A percentile compares a stretch with the other conserved stretches of the same genome.
Conservation (phyloP, 2,329 filamentous ascomycete species). For the Bipolaris bicolor region DNA sequence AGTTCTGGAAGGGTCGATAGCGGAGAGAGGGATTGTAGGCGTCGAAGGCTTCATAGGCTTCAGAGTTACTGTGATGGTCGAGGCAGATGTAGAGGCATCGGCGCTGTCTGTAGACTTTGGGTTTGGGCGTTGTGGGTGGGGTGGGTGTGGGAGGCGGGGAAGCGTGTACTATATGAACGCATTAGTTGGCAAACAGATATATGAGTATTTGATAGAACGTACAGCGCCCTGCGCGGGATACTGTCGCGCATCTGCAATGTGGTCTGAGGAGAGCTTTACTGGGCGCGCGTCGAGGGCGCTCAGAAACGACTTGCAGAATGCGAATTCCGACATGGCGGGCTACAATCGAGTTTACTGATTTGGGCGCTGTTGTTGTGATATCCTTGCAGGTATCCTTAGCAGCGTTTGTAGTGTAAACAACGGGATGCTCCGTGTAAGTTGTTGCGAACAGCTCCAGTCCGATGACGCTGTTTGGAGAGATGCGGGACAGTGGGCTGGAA, state of each 20-base stretch:
- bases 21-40: conserved; percentile 69
- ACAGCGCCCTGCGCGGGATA: conserved; percentile 81
- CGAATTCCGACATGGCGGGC: conserved; percentile 64
- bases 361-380: too few relatives aligned
- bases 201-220: conserved; percentile 49
- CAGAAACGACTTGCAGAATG: conserved; percentile 85
- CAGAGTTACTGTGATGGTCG: conserved; percentile 64
- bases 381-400: neutral
- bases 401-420: neutral
- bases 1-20: conserved; percentile 67
- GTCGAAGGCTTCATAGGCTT: conserved; percentile 71
- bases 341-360: neutral
- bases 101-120: conserved; percentile 55
- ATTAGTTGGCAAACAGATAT: conserved; percentile 11
- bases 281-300: conserved; percentile 78
- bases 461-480: conserved; percentile 41
- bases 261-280: conserved; percentile 81
- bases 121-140: conserved; percentile 56
- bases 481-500: conserved; percentile 25
- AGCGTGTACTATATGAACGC: conserved; percentile 67
- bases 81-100: conserved; percentile 25
- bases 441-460: conserved; percentile 9
- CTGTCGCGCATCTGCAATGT: conserved; percentile 83
- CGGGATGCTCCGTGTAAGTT: conserved; percentile 1
- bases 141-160: conserved; percentile 66